Percentiles rank a stretch among this genome's conserved stretches.
These are phyloP conservation scores for Mycena leptocephala DNA, from an alignment of 768 basidiomycete genomes.

Conservation along the genomic window DNA sequence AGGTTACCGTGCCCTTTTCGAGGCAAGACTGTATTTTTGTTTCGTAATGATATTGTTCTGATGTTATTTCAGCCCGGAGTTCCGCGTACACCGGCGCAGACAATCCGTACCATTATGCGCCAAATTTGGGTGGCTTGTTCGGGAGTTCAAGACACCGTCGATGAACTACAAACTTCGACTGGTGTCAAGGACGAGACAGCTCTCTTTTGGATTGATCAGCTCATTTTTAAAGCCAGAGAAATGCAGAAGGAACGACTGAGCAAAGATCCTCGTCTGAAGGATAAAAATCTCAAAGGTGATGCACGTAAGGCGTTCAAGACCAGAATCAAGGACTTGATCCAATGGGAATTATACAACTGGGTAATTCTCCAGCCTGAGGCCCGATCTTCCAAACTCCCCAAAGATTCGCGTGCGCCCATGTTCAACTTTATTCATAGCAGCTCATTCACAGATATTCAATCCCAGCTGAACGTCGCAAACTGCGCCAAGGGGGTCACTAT, in stretches of 20 bases:
- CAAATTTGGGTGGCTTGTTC: conserved; percentile 33
- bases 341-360: conserved; percentile 17
- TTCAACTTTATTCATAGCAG: neutral
- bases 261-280: neutral
- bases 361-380: neutral
- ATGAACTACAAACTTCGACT: conserved; percentile 33
- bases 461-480: neutral
- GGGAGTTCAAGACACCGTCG: conserved; percentile 29
- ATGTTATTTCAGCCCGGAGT: neutral
- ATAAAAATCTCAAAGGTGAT: conserved; percentile 5
- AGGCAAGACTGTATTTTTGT: neutral
- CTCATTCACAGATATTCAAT: neutral
- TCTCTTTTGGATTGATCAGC: conserved; percentile 43
- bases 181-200: conserved; percentile 52
- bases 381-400: neutral
- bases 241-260: neutral
- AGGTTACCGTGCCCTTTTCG: conserved; percentile 6
- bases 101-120: neutral
- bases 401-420: neutral
- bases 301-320: neutral
- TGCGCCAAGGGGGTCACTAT: conserved; percentile 11
- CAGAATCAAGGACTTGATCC: conserved; percentile 1
- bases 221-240: neutral
- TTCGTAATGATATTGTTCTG: neutral
- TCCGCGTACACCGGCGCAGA: neutral